phyloP scores from a whole-genome alignment of 2,329 filamentous ascomycete genomes.

The Drechmeria coniospora region DNA sequence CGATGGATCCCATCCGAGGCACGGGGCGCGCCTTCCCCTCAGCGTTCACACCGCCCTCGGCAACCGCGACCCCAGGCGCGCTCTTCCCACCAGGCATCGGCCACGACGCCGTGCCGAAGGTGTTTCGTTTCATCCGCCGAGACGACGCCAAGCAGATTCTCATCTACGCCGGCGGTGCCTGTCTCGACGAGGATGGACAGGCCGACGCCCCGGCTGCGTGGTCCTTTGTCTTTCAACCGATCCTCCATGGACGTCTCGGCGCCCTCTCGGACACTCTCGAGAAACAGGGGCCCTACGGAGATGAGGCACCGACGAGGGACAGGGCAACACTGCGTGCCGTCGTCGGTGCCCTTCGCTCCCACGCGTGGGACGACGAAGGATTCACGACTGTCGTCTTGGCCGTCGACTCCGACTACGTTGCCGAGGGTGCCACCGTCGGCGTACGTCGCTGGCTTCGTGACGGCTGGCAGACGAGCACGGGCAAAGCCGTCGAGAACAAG shows the following conservation, averaged over 20 bases:
- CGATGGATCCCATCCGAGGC: too few relatives aligned
- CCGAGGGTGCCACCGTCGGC: conserved; percentile 2
- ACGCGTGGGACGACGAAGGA: conserved; percentile 1
- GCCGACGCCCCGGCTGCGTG: conserved; percentile 22
- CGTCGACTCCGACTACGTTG: conserved; percentile 3
- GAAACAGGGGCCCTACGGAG: conserved; percentile 22
- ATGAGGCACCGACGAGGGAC: too few relatives aligned
- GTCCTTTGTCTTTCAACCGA: conserved; percentile 15
- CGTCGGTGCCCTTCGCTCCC: conserved; percentile 2
- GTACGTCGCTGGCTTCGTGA: conserved; percentile 1
- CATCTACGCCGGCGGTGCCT: conserved; percentile 29
- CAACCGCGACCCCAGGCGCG: conserved; percentile 1
- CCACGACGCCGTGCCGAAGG: background rate
- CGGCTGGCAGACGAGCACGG: conserved; percentile 2
- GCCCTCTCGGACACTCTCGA: conserved; percentile 21
- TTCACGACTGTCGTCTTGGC: conserved; percentile 3
- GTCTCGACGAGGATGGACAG: conserved; percentile 24
- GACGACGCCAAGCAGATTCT: conserved; percentile 12
- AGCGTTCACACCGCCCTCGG: conserved; percentile 5
- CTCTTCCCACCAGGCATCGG: conserved; percentile 2
- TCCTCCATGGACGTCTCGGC: background rate
- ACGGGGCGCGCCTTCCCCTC: conserved; percentile 6
- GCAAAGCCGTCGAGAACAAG: conserved; percentile 3
- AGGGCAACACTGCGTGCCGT: conserved; percentile 3
- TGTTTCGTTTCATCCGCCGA: conserved; percentile 4